Evolutionary conservation across 2,329 filamentous ascomycete species (phyloP).

Genomic region (Coniochaeta prunicola): DNA sequence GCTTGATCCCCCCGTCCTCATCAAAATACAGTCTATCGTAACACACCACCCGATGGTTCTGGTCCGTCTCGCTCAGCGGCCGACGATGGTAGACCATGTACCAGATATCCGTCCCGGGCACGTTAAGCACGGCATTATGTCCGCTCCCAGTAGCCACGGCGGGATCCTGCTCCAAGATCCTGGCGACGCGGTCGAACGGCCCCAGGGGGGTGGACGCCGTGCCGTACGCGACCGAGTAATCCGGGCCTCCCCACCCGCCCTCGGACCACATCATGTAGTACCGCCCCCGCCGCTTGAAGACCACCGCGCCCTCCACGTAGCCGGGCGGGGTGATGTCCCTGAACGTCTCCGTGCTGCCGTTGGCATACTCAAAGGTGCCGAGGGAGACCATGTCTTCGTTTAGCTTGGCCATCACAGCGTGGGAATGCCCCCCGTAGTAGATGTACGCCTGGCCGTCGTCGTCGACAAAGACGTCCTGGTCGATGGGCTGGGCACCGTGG

Average conservation of each 20-base stretch:
- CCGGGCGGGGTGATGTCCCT: constrained; percentile 38
- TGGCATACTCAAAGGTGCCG: constrained; percentile 31
- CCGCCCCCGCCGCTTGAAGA: constrained; percentile 31
- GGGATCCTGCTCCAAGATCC: constrained; percentile 27
- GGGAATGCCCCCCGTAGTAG: constrained; percentile 35
- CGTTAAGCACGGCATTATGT: constrained; percentile 32
- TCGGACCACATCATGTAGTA: constrained; percentile 40
- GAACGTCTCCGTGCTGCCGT: constrained; percentile 23
- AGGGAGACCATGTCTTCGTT: constrained; percentile 34
- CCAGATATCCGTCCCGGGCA: constrained; percentile 29
- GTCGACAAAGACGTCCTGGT: constrained; percentile 35
- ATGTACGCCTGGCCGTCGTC: constrained; percentile 32
- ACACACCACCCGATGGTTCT: constrained; percentile 37
- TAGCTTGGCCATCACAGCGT: constrained; percentile 33
- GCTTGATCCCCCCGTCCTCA: constrained; percentile 31
- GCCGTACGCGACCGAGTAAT: constrained; percentile 36
- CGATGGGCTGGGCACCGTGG: constrained; percentile 40
- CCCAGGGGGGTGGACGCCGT: constrained; percentile 30
- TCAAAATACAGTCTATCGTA: constrained; percentile 42
- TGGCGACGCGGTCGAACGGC: constrained; percentile 29
- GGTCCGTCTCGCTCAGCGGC: constrained; percentile 32
- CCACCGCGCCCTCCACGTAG: constrained; percentile 35
- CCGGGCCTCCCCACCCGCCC: constrained; percentile 36
- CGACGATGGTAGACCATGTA: constrained; percentile 40
- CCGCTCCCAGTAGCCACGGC: constrained; percentile 28